Evolutionary conservation across 805 yeast genomes (phyloP).

Genomic region (Hanseniaspora vineae): DNA sequence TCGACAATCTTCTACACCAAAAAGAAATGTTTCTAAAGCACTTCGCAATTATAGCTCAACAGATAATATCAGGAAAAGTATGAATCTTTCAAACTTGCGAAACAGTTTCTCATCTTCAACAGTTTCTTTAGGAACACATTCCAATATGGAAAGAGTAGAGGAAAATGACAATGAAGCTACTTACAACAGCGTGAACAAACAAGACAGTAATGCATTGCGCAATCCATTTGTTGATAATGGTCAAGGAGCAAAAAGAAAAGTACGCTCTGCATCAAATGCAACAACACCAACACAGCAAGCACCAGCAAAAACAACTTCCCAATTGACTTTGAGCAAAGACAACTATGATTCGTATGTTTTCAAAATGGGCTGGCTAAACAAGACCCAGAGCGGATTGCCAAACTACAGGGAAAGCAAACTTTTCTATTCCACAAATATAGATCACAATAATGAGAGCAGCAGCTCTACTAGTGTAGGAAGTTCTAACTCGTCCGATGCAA

Average conservation of each 20-base stretch:
- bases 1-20: background rate
- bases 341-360: constrained; percentile 28
- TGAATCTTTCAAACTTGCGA: background rate
- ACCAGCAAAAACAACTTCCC: background rate
- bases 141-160: too few species aligned
- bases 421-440: constrained; percentile 6
- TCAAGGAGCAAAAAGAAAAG: background rate
- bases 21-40: background rate
- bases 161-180: background rate
- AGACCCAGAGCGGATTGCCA: constrained; percentile 22
- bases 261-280: background rate
- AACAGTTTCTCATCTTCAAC: background rate
- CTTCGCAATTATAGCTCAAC: background rate
- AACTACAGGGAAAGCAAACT: constrained; percentile 17
- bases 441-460: too few species aligned
- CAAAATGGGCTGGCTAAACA: constrained; percentile 52
- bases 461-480: too few species aligned
- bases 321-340: constrained; percentile 8
- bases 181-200: background rate
- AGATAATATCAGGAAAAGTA: background rate
- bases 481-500: too few species aligned
- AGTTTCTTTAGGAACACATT: background rate
- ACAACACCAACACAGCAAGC: too few species aligned
- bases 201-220: background rate
- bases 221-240: background rate